Base-by-base conservation (phyloP, 371 early-diverging fungal genomes). In the Rhizopus arrhizus region DNA sequence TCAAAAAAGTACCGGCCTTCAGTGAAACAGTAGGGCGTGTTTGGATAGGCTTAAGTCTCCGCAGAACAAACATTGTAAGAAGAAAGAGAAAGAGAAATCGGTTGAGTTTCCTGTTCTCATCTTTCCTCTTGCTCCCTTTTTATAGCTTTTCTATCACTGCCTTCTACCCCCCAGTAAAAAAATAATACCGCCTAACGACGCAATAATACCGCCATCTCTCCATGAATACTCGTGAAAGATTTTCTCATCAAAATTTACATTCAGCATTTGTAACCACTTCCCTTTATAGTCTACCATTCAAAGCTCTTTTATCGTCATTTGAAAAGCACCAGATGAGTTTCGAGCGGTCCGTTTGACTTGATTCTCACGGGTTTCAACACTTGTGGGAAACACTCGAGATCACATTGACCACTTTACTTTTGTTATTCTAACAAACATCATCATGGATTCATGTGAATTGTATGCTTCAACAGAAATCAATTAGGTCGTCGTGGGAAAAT, bases 161-260 rank as follows among this genome's bases (percentile, higher is more conserved):
- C 22, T 22, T 22, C 22, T 22, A 22, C 22, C 22, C 22, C 22
- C 22, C 22, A 22, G 22, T 2, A 22, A 51, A 11, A 15, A 15
- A 51, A 51, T 51, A 51, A 51, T 51, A 51, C 52, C 52, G 52
- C 52, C 52, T 11, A 56, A 43, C 40, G 56, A 56, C 62, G 62
- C 46, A 62, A 62, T 56, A 62, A 62, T 62, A 62, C 62, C 62
- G 62, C 62, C 45, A 52, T 12, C 50, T 22, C 36, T 28, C 48
- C 22, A 22, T 22, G 22, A 2, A 22, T 22, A 22, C 22, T 22
- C 22, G 22, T 22, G 22, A 22, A 22, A 22, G 22, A 22, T 22
- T 22, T 22, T 22, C 22, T 22, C 22, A 22, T 22, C 22, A 22
- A 22, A 22, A 22, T 22, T 22, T 22, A 22, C 22, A 22, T 22